Conservation (phyloP, 805 yeast species). For the Saccharomycopsis olivae region DNA sequence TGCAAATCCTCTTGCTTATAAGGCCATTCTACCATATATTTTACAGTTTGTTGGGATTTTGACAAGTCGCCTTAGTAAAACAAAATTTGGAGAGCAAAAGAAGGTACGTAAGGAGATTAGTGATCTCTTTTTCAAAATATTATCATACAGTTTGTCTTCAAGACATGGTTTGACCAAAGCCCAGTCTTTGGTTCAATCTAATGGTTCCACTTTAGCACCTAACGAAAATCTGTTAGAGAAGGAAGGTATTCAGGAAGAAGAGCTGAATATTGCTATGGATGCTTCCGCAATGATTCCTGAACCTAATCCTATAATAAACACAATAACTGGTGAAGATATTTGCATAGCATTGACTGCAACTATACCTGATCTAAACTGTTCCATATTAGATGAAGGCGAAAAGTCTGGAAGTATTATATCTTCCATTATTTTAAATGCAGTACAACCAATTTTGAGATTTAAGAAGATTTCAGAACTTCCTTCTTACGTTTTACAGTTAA, state of each 20-base stretch:
- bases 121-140: conserved; percentile 28
- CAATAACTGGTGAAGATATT: conserved; percentile 32
- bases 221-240: no score
- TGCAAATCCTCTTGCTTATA: conserved; percentile 37
- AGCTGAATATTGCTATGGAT: not conserved
- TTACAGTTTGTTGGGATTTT: conserved; percentile 42
- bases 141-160: conserved; percentile 25
- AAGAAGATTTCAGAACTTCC: conserved; percentile 33
- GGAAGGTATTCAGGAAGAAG: not conserved
- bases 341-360: conserved; percentile 32
- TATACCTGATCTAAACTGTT: conserved; percentile 29
- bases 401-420: conserved; percentile 40
- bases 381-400: conserved; percentile 48
- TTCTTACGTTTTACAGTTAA: conserved; percentile 32
- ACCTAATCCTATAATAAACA: not conserved
- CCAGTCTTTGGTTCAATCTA: not conserved
- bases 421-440: conserved; percentile 40
- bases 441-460: conserved; percentile 42
- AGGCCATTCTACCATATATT: conserved; percentile 38
- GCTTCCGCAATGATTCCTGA: not conserved
- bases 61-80: conserved; percentile 43
- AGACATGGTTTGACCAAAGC: conserved; percentile 15
- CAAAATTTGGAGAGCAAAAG: conserved; percentile 53
- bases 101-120: conserved; percentile 45
- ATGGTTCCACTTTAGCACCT: not conserved